Conservation (phyloP, 768 basidiomycete genomes). For the Hericium alpestre region DNA sequence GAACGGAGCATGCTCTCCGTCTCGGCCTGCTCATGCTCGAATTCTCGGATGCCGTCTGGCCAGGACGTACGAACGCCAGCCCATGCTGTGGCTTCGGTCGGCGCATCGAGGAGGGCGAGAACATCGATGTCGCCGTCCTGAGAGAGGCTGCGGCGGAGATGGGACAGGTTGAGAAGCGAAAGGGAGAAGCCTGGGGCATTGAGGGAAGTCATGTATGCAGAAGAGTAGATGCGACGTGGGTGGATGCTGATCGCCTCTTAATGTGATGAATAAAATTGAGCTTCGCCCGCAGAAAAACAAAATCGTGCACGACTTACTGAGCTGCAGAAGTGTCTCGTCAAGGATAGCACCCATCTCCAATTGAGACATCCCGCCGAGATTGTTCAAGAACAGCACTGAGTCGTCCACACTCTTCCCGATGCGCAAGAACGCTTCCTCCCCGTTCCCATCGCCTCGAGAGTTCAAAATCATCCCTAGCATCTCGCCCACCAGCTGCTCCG, state of each 20-base stretch:
- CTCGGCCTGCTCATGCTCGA: background rate
- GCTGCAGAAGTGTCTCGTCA: slow-evolving; percentile 29
- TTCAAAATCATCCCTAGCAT: slow-evolving; percentile 21
- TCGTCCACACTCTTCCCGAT: slow-evolving; percentile 14
- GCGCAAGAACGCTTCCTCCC: slow-evolving; percentile 5
- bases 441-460: slow-evolving; percentile 15
- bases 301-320: slow-evolving; percentile 26
- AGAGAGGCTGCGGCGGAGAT: slow-evolving; percentile 13
- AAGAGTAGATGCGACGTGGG: slow-evolving; percentile 34
- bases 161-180: slow-evolving; percentile 38
- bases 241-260: slow-evolving; percentile 24
- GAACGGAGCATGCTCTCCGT: background rate
- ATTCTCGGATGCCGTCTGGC: slow-evolving; percentile 6
- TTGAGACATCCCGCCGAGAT: slow-evolving; percentile 39
- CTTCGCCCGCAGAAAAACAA: background rate
- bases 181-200: slow-evolving; percentile 52
- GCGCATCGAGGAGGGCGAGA: slow-evolving; percentile 29
- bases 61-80: slow-evolving; percentile 24
- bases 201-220: slow-evolving; percentile 48
- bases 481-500: slow-evolving; percentile 19
- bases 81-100: slow-evolving; percentile 35
- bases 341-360: slow-evolving; percentile 44
- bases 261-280: background rate
- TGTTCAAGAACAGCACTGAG: slow-evolving; percentile 40
- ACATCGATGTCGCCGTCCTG: slow-evolving; percentile 11